A percentile compares a stretch with the other conserved stretches of the same genome.
phyloP scores from a whole-genome alignment of 2,329 filamentous ascomycete genomes.

The Verticillium isaacii region DNA sequence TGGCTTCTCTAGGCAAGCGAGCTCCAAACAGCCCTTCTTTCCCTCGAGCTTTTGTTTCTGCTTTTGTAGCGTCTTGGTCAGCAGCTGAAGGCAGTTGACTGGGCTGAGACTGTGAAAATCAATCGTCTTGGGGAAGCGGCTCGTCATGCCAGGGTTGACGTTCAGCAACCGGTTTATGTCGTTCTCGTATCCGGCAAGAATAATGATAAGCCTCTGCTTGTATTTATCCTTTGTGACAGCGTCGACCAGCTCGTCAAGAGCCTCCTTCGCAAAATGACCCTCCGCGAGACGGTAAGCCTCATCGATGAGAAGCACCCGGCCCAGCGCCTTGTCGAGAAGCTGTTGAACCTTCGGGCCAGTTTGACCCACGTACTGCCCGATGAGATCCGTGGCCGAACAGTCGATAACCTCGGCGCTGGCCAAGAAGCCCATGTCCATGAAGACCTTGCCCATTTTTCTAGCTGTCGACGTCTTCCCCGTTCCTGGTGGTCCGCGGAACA shows the following conservation, averaged over 20 bases:
- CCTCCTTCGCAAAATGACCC: conserved; percentile 52
- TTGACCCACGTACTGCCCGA: conserved; percentile 65
- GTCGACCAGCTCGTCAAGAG: conserved; percentile 49
- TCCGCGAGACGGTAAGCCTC: conserved; percentile 64
- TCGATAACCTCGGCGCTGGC: conserved; percentile 56
- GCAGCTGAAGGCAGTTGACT: conserved; percentile 35
- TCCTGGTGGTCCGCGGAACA: conserved; percentile 62
- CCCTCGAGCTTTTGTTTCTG: conserved; percentile 16
- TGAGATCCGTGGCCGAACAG: conserved; percentile 62
- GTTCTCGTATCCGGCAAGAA: conserved; percentile 63
- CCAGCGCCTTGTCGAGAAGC: conserved; percentile 56
- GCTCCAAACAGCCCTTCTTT: conserved; percentile 19
- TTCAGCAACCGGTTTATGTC: conserved; percentile 61
- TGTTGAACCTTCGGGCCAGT: conserved; percentile 63
- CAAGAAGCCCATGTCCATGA: conserved; percentile 63
- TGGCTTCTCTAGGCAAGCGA: conserved; percentile 17
- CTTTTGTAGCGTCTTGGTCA: conserved; percentile 27
- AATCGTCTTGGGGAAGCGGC: conserved; percentile 59
- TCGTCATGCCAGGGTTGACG: conserved; percentile 58
- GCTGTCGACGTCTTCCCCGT: conserved; percentile 73
- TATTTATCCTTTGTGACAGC: conserved; percentile 51
- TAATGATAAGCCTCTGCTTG: conserved; percentile 56
- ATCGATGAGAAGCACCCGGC: conserved; percentile 66
- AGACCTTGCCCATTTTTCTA: conserved; percentile 69
- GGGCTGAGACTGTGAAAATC: conserved; percentile 45